Percentiles rank a stretch among this genome's conserved stretches.
These are phyloP conservation scores for Claviceps spartinae DNA, from an alignment of 2,329 filamentous ascomycete genomes.

Conservation along the genomic window DNA sequence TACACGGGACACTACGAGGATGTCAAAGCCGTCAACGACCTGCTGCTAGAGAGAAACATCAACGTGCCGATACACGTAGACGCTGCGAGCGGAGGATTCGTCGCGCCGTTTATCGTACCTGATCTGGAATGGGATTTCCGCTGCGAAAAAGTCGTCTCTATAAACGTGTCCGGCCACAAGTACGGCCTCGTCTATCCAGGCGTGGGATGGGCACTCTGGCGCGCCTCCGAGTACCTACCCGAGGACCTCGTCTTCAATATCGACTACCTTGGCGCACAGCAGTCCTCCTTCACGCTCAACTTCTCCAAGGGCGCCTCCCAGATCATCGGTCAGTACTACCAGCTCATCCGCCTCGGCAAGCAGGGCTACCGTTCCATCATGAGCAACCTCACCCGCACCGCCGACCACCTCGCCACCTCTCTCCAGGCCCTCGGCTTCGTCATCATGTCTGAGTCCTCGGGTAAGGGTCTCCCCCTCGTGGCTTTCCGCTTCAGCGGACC, in stretches of 20 bases:
- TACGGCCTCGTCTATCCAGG: conserved; percentile 67
- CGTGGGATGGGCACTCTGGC: conserved; percentile 90
- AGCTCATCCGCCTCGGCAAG: conserved; percentile 88
- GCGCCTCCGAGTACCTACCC: conserved; percentile 68
- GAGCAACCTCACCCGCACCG: conserved; percentile 79
- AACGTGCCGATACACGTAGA: conserved; percentile 89
- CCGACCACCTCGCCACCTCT: conserved; percentile 69
- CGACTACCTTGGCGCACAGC: conserved; percentile 93
- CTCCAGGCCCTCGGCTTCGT: conserved; percentile 67
- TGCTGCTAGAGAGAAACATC: conserved; percentile 60
- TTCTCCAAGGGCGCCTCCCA: conserved; percentile 93
- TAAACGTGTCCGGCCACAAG: conserved; percentile 88
- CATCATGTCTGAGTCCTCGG: conserved; percentile 72
- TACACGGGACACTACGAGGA: conserved; percentile 96
- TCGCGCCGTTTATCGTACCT: conserved; percentile 79
- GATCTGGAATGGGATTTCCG: conserved; percentile 86
- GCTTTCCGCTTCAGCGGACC: conserved; percentile 63
- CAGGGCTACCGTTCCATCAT: conserved; percentile 86
- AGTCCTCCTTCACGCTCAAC: conserved; percentile 92
- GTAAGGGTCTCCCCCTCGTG: conserved; percentile 73
- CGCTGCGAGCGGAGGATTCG: conserved; percentile 83
- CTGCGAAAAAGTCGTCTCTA: conserved; percentile 75
- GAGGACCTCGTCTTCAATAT: conserved; percentile 97
- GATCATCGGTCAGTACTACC: conserved; percentile 95
- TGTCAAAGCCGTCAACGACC: conserved; percentile 79